Base-by-base conservation (phyloP, 1,139 yeast species). In the Protomyces inouyei region DNA sequence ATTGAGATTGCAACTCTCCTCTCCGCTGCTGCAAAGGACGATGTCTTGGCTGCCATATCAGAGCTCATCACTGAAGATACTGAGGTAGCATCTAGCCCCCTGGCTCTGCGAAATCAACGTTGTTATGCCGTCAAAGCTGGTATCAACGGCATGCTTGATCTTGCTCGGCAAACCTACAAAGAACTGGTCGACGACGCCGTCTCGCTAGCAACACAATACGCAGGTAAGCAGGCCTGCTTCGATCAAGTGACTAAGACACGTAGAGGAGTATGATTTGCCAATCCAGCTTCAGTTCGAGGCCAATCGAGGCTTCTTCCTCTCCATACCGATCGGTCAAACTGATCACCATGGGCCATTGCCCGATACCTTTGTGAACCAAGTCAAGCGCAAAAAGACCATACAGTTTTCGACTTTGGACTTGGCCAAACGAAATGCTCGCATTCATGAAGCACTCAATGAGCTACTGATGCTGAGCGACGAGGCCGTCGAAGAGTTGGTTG, bases 111-210 rank as follows among this genome's bases (percentile, higher is more conserved):
- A 61, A 78, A 79, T 66, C 83, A 80, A 67, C 75, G 75, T 67
- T 75, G 79, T 51, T 78, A 78, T 70, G 37, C 52, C 10, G 78
- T 56, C 48, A 37, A 65, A 57, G 53, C 61, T 48, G 83, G 82
- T 0, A 70, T 73, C 1, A 81, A 81, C 70, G 83, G 84, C 0
- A 71, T 81, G 28, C 70, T 81, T 1, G 83, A 80, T 70, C 76
- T 79, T 0, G 78, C 82, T 0, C 73, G 83, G 55, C 76, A 76
- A 65, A 67, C 80, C 0, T 79, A 80, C 61, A 75, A 77, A 61
- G 73, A 72, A 5, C 70, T 76, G 5, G 70, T 77, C 9, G 78
- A 77, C 52, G 81, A 79, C 64, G 73, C 79, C 6, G 60, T 67
- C 52, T 52, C 40, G 8, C 52, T 52, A 3, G 61, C 75, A 2